Conservation (phyloP, 2,329 filamentous ascomycete genomes). For the Scedosporium boydii region DNA sequence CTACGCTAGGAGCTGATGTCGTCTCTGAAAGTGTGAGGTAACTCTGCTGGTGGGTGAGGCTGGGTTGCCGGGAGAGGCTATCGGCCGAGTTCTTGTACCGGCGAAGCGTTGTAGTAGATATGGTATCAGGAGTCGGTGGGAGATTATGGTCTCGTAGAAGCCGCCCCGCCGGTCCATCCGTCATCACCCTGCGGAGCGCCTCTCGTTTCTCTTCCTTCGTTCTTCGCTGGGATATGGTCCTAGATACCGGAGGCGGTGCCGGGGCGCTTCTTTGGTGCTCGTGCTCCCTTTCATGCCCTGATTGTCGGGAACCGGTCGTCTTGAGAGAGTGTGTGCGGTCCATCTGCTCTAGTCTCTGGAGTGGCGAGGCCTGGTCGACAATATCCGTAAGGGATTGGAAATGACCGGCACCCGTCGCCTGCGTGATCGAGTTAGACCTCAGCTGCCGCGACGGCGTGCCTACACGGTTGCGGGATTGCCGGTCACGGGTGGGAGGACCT, state of each 20-base stretch:
- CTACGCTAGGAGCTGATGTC: slow-evolving; percentile 6
- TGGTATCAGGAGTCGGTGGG: slow-evolving; percentile 51
- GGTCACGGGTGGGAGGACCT: neutral
- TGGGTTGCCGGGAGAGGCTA: slow-evolving; percentile 25
- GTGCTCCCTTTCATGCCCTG: slow-evolving; percentile 17
- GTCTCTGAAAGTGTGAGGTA: slow-evolving; percentile 20
- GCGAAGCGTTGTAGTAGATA: slow-evolving; percentile 45
- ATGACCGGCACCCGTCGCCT: slow-evolving; percentile 17
- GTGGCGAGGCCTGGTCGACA: slow-evolving; percentile 34
- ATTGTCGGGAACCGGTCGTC: slow-evolving; percentile 20
- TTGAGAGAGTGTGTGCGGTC: slow-evolving; percentile 15
- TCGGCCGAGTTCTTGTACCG: slow-evolving; percentile 42
- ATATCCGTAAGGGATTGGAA: slow-evolving; percentile 35
- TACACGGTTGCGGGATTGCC: neutral
- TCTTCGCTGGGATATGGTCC: slow-evolving; percentile 15
- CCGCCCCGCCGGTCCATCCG: slow-evolving; percentile 32
- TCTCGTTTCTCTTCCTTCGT: slow-evolving; percentile 38
- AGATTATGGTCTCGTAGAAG: slow-evolving; percentile 33
- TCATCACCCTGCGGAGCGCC: slow-evolving; percentile 37
- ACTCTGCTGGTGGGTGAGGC: slow-evolving; percentile 19
- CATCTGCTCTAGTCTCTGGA: slow-evolving; percentile 36
- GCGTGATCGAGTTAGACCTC: slow-evolving; percentile 6
- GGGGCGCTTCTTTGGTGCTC: slow-evolving; percentile 9
- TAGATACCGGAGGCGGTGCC: slow-evolving; percentile 8
- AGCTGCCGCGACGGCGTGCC: neutral